Evolutionary conservation across 2,329 filamentous ascomycete genomes (phyloP).

Genomic region (Ascochyta pisi): DNA sequence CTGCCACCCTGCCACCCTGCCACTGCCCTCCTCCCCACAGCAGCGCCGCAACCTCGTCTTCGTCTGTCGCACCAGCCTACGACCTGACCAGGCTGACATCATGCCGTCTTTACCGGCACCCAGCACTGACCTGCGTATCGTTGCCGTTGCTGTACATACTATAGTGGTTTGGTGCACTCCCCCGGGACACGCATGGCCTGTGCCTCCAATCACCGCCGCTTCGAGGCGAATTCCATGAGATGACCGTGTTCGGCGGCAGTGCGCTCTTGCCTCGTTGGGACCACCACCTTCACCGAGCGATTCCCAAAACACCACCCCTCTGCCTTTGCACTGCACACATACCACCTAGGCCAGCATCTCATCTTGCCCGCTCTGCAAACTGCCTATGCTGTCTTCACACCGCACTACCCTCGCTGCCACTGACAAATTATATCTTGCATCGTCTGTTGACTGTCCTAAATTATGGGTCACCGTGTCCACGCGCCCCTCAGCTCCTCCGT

Average conservation of each 20-base stretch:
- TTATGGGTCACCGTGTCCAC: slow-evolving; percentile 18
- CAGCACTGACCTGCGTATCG: background rate
- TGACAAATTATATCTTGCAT: slow-evolving; percentile 3
- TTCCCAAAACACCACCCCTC: background rate
- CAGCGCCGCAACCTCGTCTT: slow-evolving; percentile 13
- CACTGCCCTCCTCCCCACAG: slow-evolving; percentile 1
- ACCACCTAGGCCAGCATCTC: background rate
- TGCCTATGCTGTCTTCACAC: background rate
- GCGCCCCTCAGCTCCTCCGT: slow-evolving; percentile 25
- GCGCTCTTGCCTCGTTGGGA: slow-evolving; percentile 6
- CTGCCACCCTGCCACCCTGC: background rate
- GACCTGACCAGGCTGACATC: slow-evolving; percentile 5
- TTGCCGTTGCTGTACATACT: background rate
- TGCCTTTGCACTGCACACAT: background rate
- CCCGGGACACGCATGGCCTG: background rate
- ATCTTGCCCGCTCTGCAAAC: background rate
- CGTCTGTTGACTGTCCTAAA: slow-evolving; percentile 10
- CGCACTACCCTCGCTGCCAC: slow-evolving; percentile 4
- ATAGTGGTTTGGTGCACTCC: too few species aligned
- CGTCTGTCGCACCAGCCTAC: slow-evolving; percentile 14
- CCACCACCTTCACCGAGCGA: background rate
- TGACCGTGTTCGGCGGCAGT: background rate
- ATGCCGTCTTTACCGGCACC: background rate
- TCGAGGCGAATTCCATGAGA: background rate
- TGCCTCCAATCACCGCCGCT: slow-evolving; percentile 2